Percentiles rank a stretch among this genome's conserved stretches.
These are phyloP conservation scores for Quercus tomentella DNA, from an alignment of 331 rosid genomes.

Conservation along the genomic window DNA sequence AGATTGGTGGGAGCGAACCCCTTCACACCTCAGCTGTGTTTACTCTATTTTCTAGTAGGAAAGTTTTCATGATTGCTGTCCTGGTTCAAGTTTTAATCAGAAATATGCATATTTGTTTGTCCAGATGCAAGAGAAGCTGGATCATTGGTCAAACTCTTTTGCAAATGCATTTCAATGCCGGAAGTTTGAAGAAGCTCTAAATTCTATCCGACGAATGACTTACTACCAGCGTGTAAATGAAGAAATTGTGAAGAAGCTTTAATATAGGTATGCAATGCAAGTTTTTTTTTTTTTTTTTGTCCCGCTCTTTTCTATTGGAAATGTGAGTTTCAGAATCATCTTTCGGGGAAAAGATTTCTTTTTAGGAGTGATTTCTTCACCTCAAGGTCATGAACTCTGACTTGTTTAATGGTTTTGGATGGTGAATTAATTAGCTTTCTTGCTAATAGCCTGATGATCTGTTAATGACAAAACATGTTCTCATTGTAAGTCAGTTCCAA, in stretches of 20 bases:
- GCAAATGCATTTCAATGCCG: constrained; percentile 45
- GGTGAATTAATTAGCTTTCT: no score
- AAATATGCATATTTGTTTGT: constrained; percentile 14
- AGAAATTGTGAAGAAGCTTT: constrained; percentile 68
- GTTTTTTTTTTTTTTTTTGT: background rate
- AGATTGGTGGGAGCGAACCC: background rate
- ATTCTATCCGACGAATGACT: constrained; percentile 65
- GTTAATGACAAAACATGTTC: no score
- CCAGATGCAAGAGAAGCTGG: constrained; percentile 82
- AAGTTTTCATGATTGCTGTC: background rate
- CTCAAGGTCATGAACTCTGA: no score
- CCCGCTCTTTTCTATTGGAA: background rate
- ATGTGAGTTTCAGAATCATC: background rate
- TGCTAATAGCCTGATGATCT: no score
- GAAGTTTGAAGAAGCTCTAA: constrained; percentile 60
- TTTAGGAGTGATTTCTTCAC: background rate
- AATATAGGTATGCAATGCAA: constrained; percentile 29
- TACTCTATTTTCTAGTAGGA: constrained; percentile 8
- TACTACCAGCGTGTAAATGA: constrained; percentile 81
- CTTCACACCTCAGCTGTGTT: background rate
- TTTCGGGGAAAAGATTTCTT: background rate
- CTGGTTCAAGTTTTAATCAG: background rate
- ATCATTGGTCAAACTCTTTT: constrained; percentile 57
- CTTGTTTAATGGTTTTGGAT: no score
- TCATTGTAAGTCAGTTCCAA: no score